phyloP scores from a whole-genome alignment of 1,284 basidiomycete genomes.

The Cutaneotrichosporon cutaneum region DNA sequence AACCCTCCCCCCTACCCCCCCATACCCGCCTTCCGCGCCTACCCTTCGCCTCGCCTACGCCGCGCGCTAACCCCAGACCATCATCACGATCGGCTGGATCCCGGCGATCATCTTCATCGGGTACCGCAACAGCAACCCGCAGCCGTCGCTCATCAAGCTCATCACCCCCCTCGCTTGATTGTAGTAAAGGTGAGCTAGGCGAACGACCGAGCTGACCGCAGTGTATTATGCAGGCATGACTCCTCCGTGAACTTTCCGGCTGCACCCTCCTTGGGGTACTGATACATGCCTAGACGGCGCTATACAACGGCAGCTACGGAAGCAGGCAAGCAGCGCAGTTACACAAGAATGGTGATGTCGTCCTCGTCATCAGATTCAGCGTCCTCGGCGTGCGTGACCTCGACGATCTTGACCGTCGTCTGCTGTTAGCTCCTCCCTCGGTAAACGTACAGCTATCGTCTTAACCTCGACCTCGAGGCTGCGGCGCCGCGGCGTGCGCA shows the following conservation, averaged over 20 bases:
- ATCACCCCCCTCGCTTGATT: conserved; percentile 81
- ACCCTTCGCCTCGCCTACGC: not conserved
- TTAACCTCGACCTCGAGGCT: not conserved
- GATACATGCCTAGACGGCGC: not conserved
- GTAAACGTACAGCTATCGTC: not conserved
- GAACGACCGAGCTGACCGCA: not conserved
- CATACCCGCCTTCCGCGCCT: too few species aligned
- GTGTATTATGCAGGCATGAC: conserved; percentile 26
- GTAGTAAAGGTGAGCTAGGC: conserved; percentile 6
- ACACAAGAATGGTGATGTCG: conserved; percentile 16
- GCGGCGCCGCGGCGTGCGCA: conserved; percentile 6
- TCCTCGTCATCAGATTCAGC: conserved; percentile 13
- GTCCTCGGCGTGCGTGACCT: conserved; percentile 5
- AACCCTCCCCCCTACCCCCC: not conserved
- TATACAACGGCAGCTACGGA: not conserved
- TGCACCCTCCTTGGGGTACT: not conserved
- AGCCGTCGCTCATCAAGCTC: conserved; percentile 91
- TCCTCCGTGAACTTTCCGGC: not conserved
- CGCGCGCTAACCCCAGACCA: conserved; percentile 59
- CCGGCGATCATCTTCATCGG: conserved; percentile 91
- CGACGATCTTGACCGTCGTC: not conserved
- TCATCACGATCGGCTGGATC: conserved; percentile 89
- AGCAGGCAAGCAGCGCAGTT: not conserved
- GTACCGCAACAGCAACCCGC: conserved; percentile 81
- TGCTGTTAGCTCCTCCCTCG: not conserved